A percentile compares a stretch with the other conserved stretches of the same genome.
phyloP scores from a whole-genome alignment of 78 protist species.

The Dictyostelium brefeldianum region DNA sequence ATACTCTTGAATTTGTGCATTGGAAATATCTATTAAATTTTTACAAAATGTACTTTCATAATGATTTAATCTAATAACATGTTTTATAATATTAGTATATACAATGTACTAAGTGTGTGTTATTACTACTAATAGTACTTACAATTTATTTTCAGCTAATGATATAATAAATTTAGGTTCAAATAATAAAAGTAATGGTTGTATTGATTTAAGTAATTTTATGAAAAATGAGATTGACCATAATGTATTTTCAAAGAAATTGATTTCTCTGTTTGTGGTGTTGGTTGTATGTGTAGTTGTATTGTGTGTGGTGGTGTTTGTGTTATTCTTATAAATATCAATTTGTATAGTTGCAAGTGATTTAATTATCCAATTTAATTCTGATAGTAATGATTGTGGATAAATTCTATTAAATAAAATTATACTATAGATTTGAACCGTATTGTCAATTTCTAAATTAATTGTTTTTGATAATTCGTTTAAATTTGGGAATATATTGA shows the following conservation, averaged over 20 bases:
- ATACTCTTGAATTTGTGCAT: slow-evolving; percentile 9
- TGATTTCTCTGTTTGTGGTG: neutral
- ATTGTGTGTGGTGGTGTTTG: neutral
- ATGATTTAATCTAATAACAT: slow-evolving; percentile 15
- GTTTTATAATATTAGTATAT: neutral
- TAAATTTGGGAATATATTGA: slow-evolving; percentile 20
- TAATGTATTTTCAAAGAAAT: neutral
- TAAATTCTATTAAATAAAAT: slow-evolving; percentile 44
- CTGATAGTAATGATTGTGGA: neutral
- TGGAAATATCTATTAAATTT: neutral
- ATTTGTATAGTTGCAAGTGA: neutral
- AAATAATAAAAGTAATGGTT: slow-evolving; percentile 14
- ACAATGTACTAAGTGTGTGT: neutral
- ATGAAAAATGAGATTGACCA: slow-evolving; percentile 22
- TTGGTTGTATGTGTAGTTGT: neutral
- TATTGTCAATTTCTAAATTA: neutral
- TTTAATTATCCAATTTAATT: slow-evolving; percentile 20
- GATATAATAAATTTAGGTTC: slow-evolving; percentile 17
- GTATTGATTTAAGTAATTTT: neutral
- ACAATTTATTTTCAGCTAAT: slow-evolving; percentile 66
- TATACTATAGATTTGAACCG: slow-evolving; percentile 3
- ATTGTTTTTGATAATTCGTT: neutral
- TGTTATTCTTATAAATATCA: neutral
- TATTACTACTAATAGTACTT: neutral
- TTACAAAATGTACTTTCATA: neutral